Conservation (phyloP, 306 rosid species). For the Inga oerstediana region DNA sequence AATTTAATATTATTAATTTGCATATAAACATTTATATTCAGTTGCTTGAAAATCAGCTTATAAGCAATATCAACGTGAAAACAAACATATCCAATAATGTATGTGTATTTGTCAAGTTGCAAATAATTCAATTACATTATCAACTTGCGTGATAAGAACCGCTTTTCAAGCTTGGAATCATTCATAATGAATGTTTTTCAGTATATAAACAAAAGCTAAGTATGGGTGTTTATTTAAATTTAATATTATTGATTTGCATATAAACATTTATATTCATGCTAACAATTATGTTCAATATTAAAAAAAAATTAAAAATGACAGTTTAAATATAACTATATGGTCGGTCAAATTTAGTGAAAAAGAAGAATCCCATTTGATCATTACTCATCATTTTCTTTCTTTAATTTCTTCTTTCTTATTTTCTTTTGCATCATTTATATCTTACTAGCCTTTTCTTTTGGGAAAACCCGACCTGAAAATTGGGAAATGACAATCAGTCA, state of each 20-base stretch:
- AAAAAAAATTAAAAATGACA: neutral
- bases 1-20: neutral
- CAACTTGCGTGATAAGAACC: neutral
- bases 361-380: neutral
- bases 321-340: neutral
- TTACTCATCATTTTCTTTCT: neutral
- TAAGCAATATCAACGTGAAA: too few relatives aligned
- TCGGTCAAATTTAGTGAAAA: neutral
- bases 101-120: constrained; percentile 4
- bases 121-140: neutral
- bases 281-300: neutral
- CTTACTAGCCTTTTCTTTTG: neutral
- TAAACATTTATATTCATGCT: neutral
- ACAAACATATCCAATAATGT: neutral
- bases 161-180: neutral
- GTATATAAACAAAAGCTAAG: neutral
- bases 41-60: too few relatives aligned
- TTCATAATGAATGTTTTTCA: neutral
- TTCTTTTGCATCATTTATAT: neutral
- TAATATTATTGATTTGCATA: neutral
- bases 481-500: too few relatives aligned
- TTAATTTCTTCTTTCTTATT: neutral
- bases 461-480: too few relatives aligned
- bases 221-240: neutral
- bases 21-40: neutral